phyloP scores from a whole-genome alignment of 2,329 filamentous ascomycete species.

The Huntiella savannae region DNA sequence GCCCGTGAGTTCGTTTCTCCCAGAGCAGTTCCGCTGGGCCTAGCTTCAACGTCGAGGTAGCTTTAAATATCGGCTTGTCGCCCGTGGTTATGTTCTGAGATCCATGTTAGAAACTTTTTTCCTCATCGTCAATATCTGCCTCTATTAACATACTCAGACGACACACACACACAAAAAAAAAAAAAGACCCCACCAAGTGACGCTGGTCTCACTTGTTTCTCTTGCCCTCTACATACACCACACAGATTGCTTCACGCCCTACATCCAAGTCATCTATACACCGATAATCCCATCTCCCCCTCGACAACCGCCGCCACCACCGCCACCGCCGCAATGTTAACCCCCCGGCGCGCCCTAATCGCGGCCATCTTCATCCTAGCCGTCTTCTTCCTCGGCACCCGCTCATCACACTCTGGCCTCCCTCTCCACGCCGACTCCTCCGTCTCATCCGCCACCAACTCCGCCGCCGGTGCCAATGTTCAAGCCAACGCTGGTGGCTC shows the following conservation, averaged over 20 bases:
- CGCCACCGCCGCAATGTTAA: constrained; percentile 41
- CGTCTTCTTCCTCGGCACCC: constrained; percentile 50
- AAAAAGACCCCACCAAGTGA: neutral
- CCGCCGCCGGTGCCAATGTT: constrained; percentile 12
- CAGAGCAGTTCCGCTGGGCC: too few relatives aligned
- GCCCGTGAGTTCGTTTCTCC: too few relatives aligned
- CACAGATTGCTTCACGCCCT: neutral
- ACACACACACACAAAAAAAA: too few relatives aligned
- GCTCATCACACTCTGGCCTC: constrained; percentile 19
- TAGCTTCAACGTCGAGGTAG: too few relatives aligned
- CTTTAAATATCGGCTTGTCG: too few relatives aligned
- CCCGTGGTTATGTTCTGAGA: too few relatives aligned
- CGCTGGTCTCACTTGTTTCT: constrained; percentile 1
- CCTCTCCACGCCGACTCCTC: constrained; percentile 18
- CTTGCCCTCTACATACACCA: neutral
- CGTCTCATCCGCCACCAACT: constrained; percentile 10
- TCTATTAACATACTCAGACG: too few relatives aligned
- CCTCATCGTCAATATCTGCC: too few relatives aligned
- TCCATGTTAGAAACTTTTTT: too few relatives aligned
- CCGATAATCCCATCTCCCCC: neutral
- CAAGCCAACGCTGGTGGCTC: constrained; percentile 12
- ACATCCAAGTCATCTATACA: neutral
- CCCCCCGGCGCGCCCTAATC: constrained; percentile 56
- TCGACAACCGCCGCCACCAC: too few relatives aligned
- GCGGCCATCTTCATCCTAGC: constrained; percentile 50